These are phyloP conservation scores for Boletellus deceptivus DNA, from an alignment of 1,284 basidiomycete species.

Conservation along the genomic window DNA sequence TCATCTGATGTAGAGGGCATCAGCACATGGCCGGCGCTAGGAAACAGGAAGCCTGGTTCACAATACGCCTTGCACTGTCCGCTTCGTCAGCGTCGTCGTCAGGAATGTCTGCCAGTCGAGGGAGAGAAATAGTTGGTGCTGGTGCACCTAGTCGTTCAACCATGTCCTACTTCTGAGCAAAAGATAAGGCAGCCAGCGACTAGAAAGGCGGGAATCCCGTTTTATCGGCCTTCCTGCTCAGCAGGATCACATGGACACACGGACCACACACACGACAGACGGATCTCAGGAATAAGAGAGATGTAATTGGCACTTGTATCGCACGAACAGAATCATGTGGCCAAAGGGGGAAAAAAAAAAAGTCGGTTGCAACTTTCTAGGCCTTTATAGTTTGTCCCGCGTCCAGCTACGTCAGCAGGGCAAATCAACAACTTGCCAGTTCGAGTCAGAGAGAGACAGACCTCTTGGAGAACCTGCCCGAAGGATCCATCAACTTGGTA, in stretches of 20 bases:
- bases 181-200: not conserved
- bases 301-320: conserved; percentile 23
- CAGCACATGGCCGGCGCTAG: conserved; percentile 1
- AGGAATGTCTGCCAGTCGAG: conserved; percentile 41
- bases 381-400: conserved; percentile 59
- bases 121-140: conserved; percentile 42
- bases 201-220: not conserved
- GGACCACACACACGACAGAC: not conserved
- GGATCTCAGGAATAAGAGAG: conserved; percentile 1
- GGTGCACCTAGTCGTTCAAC: conserved; percentile 41
- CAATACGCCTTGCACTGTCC: conserved; percentile 26
- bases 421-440: conserved; percentile 11
- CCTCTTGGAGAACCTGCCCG: conserved; percentile 73
- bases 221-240: conserved; percentile 1
- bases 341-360: conserved; percentile 2
- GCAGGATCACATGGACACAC: conserved; percentile 18
- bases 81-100: conserved; percentile 55
- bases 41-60: conserved; percentile 4
- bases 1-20: conserved; percentile 16
- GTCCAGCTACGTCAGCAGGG: conserved; percentile 52
- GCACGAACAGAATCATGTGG: conserved; percentile 13
- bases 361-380: conserved; percentile 9
- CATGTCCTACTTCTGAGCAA: conserved; percentile 29
- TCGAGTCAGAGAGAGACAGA: conserved; percentile 30
- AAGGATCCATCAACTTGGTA: conserved; percentile 66